These are phyloP conservation scores for Apiotrichum montevideense DNA, from an alignment of 1,284 basidiomycete species.

Conservation along the genomic window DNA sequence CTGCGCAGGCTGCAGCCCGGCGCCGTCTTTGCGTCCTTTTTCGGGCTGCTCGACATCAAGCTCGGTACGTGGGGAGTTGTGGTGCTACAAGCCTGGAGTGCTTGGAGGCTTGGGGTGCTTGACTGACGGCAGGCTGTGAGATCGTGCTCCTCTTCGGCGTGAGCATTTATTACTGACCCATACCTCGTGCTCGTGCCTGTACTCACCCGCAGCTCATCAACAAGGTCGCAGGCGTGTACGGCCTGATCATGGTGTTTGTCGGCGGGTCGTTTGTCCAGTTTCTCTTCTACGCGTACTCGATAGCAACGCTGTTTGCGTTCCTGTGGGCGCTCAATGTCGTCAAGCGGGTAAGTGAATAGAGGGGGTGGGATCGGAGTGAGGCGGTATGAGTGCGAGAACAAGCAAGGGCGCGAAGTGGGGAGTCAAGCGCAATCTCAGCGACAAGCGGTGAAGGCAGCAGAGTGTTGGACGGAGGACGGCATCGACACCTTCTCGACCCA, in stretches of 20 bases:
- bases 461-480: no score
- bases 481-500: no score
- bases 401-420: neutral
- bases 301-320: slow-evolving; percentile 70
- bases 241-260: slow-evolving; percentile 82
- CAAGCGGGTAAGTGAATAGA: slow-evolving; percentile 58
- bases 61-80: slow-evolving; percentile 53
- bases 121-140: slow-evolving; percentile 53
- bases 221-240: slow-evolving; percentile 96
- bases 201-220: slow-evolving; percentile 66
- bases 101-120: neutral
- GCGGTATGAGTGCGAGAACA: neutral
- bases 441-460: no score
- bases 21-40: slow-evolving; percentile 63
- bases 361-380: no score
- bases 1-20: slow-evolving; percentile 26
- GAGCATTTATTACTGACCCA: slow-evolving; percentile 31
- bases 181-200: no score
- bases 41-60: slow-evolving; percentile 80
- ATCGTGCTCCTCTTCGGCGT: slow-evolving; percentile 81
- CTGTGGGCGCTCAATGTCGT: slow-evolving; percentile 83
- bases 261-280: slow-evolving; percentile 86
- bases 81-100: no score
- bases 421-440: neutral
- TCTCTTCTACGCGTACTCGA: slow-evolving; percentile 87